Percentiles rank a stretch among this genome's conserved stretches.
These are phyloP conservation scores for Gamsiella multidivaricata DNA, from an alignment of 192 early-diverging fungal species.

Conservation along the genomic window DNA sequence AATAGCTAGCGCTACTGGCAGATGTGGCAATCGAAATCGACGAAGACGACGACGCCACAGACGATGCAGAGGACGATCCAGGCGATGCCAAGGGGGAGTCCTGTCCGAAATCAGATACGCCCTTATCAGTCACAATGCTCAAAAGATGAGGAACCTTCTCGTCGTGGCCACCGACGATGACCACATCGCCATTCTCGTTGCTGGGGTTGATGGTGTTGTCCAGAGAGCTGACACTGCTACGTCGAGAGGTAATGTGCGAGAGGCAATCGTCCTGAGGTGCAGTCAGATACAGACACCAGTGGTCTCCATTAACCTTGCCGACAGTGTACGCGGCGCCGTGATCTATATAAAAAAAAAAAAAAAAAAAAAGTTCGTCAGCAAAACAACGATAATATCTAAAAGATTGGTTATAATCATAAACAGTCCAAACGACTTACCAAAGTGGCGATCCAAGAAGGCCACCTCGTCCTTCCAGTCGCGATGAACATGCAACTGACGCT, in stretches of 20 bases:
- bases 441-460: slow-evolving; percentile 71
- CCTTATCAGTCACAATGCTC: slow-evolving; percentile 35
- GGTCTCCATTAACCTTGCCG: slow-evolving; percentile 93
- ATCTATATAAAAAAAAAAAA: slow-evolving; percentile 52
- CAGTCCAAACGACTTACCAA: slow-evolving; percentile 56
- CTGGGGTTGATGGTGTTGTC: slow-evolving; percentile 54
- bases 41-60: slow-evolving; percentile 46
- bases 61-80: slow-evolving; percentile 20
- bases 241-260: slow-evolving; percentile 49
- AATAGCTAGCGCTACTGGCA: slow-evolving; percentile 38
- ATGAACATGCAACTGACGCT: slow-evolving; percentile 88
- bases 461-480: slow-evolving; percentile 94
- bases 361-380: not conserved
- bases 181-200: slow-evolving; percentile 14
- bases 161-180: slow-evolving; percentile 30
- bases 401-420: not conserved
- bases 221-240: slow-evolving; percentile 55
- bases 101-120: not conserved
- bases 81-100: slow-evolving; percentile 25
- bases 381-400: not conserved
- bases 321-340: slow-evolving; percentile 89
- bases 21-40: slow-evolving; percentile 49
- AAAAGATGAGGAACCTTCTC: slow-evolving; percentile 10
- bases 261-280: slow-evolving; percentile 69
- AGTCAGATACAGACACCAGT: slow-evolving; percentile 95